A percentile compares a stretch with the other conserved stretches of the same genome.
phyloP scores from a whole-genome alignment of 1,284 basidiomycete genomes.

The Cutaneotrichosporon curvatum region DNA sequence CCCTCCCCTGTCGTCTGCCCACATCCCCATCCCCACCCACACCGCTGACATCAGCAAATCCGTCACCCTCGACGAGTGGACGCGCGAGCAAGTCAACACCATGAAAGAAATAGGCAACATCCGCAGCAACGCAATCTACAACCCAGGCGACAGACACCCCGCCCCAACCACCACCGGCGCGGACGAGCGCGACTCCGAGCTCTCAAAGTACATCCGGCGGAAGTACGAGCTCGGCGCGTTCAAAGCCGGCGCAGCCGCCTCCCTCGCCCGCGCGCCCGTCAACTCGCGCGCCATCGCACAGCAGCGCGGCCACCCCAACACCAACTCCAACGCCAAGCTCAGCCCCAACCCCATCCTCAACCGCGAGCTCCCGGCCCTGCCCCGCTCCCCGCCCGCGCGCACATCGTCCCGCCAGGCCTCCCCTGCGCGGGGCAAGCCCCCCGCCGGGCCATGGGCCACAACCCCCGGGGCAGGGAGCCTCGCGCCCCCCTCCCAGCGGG shows the following conservation, averaged over 20 bases:
- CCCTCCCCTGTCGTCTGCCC: background rate
- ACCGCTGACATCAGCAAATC: constrained; percentile 29
- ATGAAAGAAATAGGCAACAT: constrained; percentile 40
- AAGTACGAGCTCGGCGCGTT: constrained; percentile 45
- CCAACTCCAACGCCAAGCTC: background rate
- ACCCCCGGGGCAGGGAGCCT: no score
- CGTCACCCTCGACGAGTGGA: constrained; percentile 45
- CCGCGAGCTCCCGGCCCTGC: constrained; percentile 2
- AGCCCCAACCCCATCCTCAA: background rate
- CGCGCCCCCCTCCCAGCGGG: no score
- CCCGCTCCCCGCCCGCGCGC: background rate
- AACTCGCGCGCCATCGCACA: constrained; percentile 11
- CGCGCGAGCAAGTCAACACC: constrained; percentile 35
- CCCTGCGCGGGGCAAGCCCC: background rate
- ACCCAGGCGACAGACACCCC: constrained; percentile 42
- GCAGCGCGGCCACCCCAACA: constrained; percentile 1
- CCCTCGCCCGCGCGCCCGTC: constrained; percentile 8
- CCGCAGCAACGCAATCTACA: constrained; percentile 37
- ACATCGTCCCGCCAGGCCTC: background rate
- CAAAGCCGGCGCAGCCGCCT: constrained; percentile 17
- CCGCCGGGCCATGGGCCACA: no score
- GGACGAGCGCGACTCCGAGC: constrained; percentile 42
- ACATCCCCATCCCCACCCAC: background rate
- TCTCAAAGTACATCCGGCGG: constrained; percentile 41
- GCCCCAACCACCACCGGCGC: constrained; percentile 29